Evolutionary conservation across 2,329 filamentous ascomycete species (phyloP).

Genomic region (Penicillium sp.): DNA sequence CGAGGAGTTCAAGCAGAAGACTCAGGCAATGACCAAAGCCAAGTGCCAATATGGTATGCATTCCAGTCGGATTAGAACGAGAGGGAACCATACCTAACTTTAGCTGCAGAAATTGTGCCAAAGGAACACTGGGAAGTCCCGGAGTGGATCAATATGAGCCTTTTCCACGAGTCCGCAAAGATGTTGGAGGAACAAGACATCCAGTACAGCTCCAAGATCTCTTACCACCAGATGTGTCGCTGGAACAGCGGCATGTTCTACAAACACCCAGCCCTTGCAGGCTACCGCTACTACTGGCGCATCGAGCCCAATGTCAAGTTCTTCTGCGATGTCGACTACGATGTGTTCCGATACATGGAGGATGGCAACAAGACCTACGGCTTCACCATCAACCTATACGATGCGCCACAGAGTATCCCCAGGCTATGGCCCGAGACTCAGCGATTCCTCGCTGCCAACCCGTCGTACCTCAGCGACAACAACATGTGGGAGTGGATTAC

Average conservation of each 20-base stretch:
- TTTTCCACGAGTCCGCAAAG: conserved; percentile 80
- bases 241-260: conserved; percentile 99
- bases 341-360: conserved; percentile 96
- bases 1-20: conserved; percentile 85
- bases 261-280: conserved; percentile 80
- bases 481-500: conserved; percentile 86
- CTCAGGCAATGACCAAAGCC: conserved; percentile 78
- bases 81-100: conserved; percentile 24
- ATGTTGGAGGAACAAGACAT: conserved; percentile 80
- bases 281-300: conserved; percentile 93
- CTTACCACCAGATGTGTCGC: conserved; percentile 98
- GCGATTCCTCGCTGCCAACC: conserved; percentile 83
- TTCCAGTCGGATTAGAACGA: conserved; percentile 13
- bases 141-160: conserved; percentile 83
- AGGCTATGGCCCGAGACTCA: conserved; percentile 93
- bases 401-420: conserved; percentile 80
- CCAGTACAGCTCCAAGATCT: conserved; percentile 83
- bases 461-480: conserved; percentile 74
- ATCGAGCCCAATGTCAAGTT: conserved; percentile 98
- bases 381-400: conserved; percentile 97
- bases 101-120: conserved; percentile 71
- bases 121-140: conserved; percentile 91
- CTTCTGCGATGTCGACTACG: conserved; percentile 98
- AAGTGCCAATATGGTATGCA: conserved; percentile 74
- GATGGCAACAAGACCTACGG: conserved; percentile 99